A percentile compares a stretch with the other conserved stretches of the same genome.
These are phyloP conservation scores for Arbutus unedo DNA, from an alignment of 148 eudicot genomes.

Conservation along the genomic window DNA sequence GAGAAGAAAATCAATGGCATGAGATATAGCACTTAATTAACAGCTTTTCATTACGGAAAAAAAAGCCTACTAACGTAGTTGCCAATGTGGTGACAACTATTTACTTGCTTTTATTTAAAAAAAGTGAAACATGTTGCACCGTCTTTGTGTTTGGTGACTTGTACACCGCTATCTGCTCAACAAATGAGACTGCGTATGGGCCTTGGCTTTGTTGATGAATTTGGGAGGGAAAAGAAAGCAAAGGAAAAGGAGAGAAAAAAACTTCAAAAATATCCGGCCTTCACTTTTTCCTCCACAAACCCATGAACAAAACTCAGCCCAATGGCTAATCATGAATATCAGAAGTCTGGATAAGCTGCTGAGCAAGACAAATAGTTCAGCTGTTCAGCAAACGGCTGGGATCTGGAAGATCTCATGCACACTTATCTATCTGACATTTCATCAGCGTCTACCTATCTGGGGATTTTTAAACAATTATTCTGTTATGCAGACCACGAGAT, in stretches of 20 bases:
- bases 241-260: background rate
- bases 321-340: background rate
- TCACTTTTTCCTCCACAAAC: background rate
- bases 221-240: background rate
- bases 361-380: background rate
- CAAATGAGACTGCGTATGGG: background rate
- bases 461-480: too few relatives aligned
- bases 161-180: background rate
- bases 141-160: background rate
- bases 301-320: conserved; percentile 4
- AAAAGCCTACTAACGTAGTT: background rate
- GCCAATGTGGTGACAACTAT: background rate
- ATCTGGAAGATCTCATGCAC: background rate
- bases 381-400: background rate
- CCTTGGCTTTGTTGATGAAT: background rate
- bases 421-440: background rate
- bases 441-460: background rate
- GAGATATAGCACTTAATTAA: background rate
- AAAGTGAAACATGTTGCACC: background rate
- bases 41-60: too few relatives aligned
- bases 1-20: background rate
- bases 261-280: background rate
- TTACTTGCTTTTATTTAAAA: background rate
- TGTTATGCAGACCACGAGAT: background rate
- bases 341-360: background rate